phyloP scores from a whole-genome alignment of 2,329 filamentous ascomycete genomes.

The Pseudogymnoascus sp. region DNA sequence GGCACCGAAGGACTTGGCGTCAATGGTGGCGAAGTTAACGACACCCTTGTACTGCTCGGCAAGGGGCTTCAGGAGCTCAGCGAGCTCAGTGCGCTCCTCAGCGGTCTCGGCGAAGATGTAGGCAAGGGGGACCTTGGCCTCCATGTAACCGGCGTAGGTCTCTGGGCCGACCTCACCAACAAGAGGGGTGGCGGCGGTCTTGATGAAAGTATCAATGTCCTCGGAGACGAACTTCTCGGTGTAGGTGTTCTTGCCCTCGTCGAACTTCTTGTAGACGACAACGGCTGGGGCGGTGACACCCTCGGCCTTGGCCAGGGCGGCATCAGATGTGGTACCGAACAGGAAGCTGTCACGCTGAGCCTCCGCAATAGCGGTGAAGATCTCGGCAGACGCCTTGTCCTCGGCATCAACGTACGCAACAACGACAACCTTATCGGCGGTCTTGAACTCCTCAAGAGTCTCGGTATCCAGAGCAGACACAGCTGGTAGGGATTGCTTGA shows the following conservation, averaged over 20 bases:
- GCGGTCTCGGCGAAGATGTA: conserved; percentile 94
- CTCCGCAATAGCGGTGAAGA: conserved; percentile 61
- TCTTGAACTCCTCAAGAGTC: conserved; percentile 92
- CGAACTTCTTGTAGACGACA: conserved; percentile 95
- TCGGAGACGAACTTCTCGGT: conserved; percentile 73
- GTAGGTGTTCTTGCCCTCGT: conserved; percentile 88
- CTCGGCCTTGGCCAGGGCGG: conserved; percentile 76
- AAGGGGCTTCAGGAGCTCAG: conserved; percentile 70
- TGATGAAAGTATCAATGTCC: conserved; percentile 73
- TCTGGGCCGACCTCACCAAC: conserved; percentile 95
- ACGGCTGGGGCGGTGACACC: conserved; percentile 79
- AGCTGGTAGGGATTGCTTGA: conserved; percentile 91
- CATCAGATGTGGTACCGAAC: conserved; percentile 82
- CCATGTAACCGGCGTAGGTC: conserved; percentile 94
- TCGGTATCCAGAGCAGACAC: conserved; percentile 77
- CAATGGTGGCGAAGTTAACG: conserved; percentile 97
- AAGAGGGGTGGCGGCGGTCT: conserved; percentile 76
- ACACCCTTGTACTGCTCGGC: conserved; percentile 88
- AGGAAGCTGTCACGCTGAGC: conserved; percentile 82
- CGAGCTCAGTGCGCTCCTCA: conserved; percentile 77
- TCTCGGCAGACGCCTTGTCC: conserved; percentile 79
- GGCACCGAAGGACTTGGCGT: conserved; percentile 86
- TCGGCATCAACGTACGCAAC: conserved; percentile 77
- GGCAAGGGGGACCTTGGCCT: conserved; percentile 79
- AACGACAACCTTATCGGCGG: conserved; percentile 89